phyloP scores from a whole-genome alignment of 257 asterid species.

The Handroanthus guayacan region DNA sequence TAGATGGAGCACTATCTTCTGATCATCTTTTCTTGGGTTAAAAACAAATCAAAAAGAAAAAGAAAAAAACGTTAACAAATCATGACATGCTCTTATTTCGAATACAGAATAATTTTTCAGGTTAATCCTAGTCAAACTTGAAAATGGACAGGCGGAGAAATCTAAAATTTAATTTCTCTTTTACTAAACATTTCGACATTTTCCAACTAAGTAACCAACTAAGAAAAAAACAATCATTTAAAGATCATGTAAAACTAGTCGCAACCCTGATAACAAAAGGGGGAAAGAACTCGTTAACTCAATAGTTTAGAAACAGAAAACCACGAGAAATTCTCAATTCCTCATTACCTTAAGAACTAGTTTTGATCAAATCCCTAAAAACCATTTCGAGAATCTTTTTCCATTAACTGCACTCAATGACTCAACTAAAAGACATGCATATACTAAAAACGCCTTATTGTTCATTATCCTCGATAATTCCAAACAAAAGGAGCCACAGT shows the following conservation, averaged over 20 bases:
- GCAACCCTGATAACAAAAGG: background rate
- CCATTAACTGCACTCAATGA: background rate
- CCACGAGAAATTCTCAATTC: slow-evolving; percentile 11
- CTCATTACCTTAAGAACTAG: background rate
- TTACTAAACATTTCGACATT: background rate
- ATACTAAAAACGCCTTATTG: background rate
- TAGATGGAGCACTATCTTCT: background rate
- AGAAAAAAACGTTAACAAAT: background rate
- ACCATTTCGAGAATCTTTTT: background rate
- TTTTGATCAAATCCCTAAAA: background rate
- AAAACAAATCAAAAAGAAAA: background rate
- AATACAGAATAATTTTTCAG: background rate
- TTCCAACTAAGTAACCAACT: background rate
- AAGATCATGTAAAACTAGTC: background rate
- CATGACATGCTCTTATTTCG: background rate
- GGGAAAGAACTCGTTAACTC: slow-evolving; percentile 15
- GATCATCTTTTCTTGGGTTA: background rate
- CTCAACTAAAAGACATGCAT: slow-evolving; percentile 17
- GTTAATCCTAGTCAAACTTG: slow-evolving; percentile 2
- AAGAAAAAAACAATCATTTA: too few species aligned
- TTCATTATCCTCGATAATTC: background rate
- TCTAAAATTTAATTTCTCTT: background rate
- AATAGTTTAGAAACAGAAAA: slow-evolving; percentile 25
- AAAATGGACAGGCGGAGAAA: slow-evolving; percentile 1
- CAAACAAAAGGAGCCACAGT: background rate